phyloP scores from a whole-genome alignment of 2,329 filamentous ascomycete genomes.

The Aspergillus spinulosporus region DNA sequence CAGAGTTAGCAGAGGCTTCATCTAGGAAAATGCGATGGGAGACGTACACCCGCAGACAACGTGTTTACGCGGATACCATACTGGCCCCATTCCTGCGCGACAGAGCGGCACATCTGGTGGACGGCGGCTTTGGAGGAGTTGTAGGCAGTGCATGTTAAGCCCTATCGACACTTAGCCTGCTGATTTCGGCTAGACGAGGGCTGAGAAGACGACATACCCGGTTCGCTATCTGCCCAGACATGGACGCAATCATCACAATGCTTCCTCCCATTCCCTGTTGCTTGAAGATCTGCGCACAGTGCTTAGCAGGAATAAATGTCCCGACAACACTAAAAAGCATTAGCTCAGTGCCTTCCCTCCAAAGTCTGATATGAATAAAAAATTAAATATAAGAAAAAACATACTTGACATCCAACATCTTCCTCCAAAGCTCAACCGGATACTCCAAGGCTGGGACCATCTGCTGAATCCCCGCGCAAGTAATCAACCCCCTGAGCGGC shows the following conservation, averaged over 20 bases:
- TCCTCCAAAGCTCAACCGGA: slow-evolving; percentile 37
- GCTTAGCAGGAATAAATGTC: slow-evolving; percentile 39
- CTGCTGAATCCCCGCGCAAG: slow-evolving; percentile 54
- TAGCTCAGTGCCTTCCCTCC: not conserved
- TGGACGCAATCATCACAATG: slow-evolving; percentile 68
- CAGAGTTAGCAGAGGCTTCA: not conserved
- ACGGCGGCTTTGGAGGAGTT: slow-evolving; percentile 54
- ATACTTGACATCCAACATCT: slow-evolving; percentile 39
- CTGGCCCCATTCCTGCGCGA: slow-evolving; percentile 52
- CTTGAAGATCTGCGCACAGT: slow-evolving; percentile 52
- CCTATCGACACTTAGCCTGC: slow-evolving; percentile 38
- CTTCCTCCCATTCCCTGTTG: slow-evolving; percentile 57
- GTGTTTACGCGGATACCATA: slow-evolving; percentile 78
- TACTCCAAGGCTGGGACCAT: slow-evolving; percentile 51
- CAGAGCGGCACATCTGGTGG: slow-evolving; percentile 50
- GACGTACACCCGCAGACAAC: slow-evolving; percentile 65
- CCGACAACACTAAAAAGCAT: slow-evolving; percentile 31
- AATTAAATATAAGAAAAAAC: not conserved
- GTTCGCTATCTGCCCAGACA: slow-evolving; percentile 69
- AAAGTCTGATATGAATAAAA: not conserved
- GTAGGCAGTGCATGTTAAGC: slow-evolving; percentile 63
- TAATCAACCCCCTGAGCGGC: slow-evolving; percentile 37
- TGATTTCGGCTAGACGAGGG: not conserved
- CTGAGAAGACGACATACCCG: slow-evolving; percentile 32
- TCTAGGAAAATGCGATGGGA: not conserved